Evolutionary conservation across 164 flowering plant species (phyloP), one percentile per base, ranked within the genome.

Genomic region (Berberis thunbergii): DNA sequence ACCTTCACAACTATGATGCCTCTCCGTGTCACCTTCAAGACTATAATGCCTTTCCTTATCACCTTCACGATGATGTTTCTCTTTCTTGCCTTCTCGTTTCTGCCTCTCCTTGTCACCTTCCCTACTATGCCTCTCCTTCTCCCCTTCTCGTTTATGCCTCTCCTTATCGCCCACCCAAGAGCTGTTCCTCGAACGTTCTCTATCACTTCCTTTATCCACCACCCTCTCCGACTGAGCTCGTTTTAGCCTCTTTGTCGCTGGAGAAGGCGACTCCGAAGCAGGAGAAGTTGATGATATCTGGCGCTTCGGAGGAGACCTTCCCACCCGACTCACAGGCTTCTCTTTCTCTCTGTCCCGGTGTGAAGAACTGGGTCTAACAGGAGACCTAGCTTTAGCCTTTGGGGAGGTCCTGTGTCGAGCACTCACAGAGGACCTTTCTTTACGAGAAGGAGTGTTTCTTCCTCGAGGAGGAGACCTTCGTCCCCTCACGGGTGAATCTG

Each of bases 401-500:
- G 73, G 81, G 2, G 86, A 78, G 61, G 76, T 75, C 73, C 70
- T 73, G 26, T 69, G 78, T 1, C 76, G 73, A 13, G 66, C 63
- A 26, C 26, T 26, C 13, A 26, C 42, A 2, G 86, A 85, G 26
- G 88, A 84, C 42, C 77, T 71, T 62, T 78, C 84, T 64, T 74
- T 72, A 43, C 79, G 66, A 41, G 84, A 65, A 2, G 84, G 75
- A 67, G 26, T 26, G 26, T 26, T 26, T 26, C 80, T 77, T 61
- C 77, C 77, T 60, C 73, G 70, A 12, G 62, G 80, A 61, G 81
- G 73, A 71, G 89, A 76, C 12, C 69, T 60, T 4, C 67, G 74
- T 44, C 64, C 67, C 72, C 77, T 74, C 10, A 64, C 70, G 0
- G 86, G 85, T 57, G 91, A 83, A 44, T 74, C 74, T 7, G 77